Conservation (phyloP, 164 flowering plant species). For the Vitis rupestris region DNA sequence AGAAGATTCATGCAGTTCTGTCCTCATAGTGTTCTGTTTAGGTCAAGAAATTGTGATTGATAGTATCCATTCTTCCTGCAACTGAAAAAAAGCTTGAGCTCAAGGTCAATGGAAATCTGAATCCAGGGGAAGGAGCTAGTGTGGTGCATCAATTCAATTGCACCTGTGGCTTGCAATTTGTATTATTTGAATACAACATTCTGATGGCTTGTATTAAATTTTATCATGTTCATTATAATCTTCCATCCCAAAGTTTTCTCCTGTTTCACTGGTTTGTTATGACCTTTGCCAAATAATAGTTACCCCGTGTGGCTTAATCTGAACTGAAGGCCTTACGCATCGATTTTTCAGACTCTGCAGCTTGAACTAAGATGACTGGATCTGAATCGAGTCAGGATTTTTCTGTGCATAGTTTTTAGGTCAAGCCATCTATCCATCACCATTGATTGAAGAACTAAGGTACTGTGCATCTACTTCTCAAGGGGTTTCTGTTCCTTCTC, state of each 20-base stretch:
- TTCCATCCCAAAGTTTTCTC: slow-evolving; percentile 16
- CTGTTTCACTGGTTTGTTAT: slow-evolving; percentile 3
- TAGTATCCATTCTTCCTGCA: not conserved
- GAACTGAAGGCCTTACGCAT: too few species aligned
- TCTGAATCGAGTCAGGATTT: too few species aligned
- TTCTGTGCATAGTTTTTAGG: too few species aligned
- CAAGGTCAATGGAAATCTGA: not conserved
- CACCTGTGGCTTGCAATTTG: slow-evolving; percentile 13
- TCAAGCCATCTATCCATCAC: too few species aligned
- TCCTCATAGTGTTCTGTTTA: slow-evolving; percentile 2
- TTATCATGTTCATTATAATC: slow-evolving; percentile 12
- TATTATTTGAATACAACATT: slow-evolving; percentile 8
- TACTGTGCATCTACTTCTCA: too few species aligned
- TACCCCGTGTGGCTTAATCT: too few species aligned
- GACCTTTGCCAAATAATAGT: not conserved
- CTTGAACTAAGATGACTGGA: too few species aligned
- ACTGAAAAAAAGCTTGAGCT: not conserved
- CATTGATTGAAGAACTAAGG: too few species aligned
- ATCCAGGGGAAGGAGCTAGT: not conserved
- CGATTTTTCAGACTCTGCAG: too few species aligned
- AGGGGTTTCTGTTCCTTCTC: too few species aligned
- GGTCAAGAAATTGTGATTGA: slow-evolving; percentile 6
- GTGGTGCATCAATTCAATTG: slow-evolving; percentile 18
- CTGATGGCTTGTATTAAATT: slow-evolving; percentile 9
- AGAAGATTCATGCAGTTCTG: not conserved